Evolutionary conservation across 805 yeast genomes (phyloP).

Genomic region (Wickerhamiella shivajii): DNA sequence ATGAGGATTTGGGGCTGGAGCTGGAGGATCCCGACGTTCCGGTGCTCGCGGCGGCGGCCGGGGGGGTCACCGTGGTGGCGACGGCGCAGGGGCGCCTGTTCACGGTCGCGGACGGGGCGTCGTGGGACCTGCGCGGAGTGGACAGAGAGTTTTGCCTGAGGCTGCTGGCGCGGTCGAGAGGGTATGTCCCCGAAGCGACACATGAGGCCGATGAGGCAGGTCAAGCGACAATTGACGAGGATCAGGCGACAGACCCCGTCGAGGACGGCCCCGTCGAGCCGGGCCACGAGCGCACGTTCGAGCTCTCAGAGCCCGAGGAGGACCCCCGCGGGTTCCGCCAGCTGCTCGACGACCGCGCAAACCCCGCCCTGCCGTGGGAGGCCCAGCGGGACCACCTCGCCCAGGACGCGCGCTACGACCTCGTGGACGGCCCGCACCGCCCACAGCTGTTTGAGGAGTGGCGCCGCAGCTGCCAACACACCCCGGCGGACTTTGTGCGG

Average conservation of each 20-base stretch:
- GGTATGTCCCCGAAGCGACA: neutral
- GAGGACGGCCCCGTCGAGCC: neutral
- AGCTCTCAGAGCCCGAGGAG: neutral
- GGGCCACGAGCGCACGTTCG: neutral
- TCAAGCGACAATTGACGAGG: neutral
- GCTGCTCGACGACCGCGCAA: slow-evolving; percentile 1
- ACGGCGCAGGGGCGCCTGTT: neutral
- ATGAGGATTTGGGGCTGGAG: neutral
- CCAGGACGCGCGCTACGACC: slow-evolving; percentile 30
- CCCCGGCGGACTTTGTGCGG: slow-evolving; percentile 17
- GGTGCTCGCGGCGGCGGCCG: neutral
- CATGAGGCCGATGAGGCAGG: neutral
- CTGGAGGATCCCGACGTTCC: neutral
- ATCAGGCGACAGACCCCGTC: neutral
- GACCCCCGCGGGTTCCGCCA: slow-evolving; percentile 3
- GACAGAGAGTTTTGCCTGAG: neutral
- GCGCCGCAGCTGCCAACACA: slow-evolving; percentile 22
- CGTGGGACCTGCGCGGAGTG: neutral
- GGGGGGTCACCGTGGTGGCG: neutral
- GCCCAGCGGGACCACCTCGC: slow-evolving; percentile 29
- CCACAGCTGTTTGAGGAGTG: slow-evolving; percentile 33
- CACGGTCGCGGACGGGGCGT: neutral
- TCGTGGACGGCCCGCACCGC: slow-evolving; percentile 25
- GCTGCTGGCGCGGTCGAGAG: slow-evolving; percentile 4
- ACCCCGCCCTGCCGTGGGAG: slow-evolving; percentile 30